Conservation (phyloP, 352 stramenopile genomes). For the Globisporangium nunn region DNA sequence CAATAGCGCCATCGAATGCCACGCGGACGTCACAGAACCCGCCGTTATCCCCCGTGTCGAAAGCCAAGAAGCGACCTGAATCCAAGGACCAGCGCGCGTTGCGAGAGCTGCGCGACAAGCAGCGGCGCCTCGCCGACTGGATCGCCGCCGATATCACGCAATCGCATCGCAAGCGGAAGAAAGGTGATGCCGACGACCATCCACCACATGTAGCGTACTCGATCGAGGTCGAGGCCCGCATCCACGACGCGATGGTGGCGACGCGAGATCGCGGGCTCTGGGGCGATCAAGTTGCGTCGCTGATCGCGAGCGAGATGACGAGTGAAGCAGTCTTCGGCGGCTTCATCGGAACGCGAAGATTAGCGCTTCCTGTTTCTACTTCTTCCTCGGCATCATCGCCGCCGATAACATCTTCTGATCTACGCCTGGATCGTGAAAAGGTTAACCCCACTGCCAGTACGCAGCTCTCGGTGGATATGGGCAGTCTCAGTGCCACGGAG, state of each 20-base stretch:
- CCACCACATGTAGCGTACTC: conserved; percentile 16
- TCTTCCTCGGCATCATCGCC: not conserved
- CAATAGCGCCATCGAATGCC: not conserved
- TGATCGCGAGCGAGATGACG: conserved; percentile 44
- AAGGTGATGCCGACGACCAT: not conserved
- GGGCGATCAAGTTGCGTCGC: conserved; percentile 38
- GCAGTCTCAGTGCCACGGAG: not conserved
- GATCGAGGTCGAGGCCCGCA: conserved; percentile 26
- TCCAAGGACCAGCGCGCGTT: conserved; percentile 4
- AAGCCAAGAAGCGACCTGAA: conserved; percentile 2
- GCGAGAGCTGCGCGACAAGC: conserved; percentile 8
- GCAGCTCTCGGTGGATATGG: not conserved
- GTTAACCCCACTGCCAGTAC: not conserved
- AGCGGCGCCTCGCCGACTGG: conserved; percentile 11
- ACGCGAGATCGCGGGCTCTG: conserved; percentile 24
- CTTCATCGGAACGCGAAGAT: conserved; percentile 22
- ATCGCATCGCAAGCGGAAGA: conserved; percentile 11
- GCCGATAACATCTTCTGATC: not conserved
- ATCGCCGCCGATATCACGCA: conserved; percentile 1
- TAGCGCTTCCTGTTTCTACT: conserved; percentile 20
- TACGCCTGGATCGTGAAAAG: not conserved
- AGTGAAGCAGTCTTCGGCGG: conserved; percentile 51
- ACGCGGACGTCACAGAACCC: too few relatives aligned
- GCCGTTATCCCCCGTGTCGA: not conserved
- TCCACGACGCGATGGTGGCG: conserved; percentile 19